A percentile compares a stretch with the other conserved stretches of the same genome.
These are phyloP conservation scores for Schwanniomyces etchellsii DNA, from an alignment of 1,139 yeast species.

Conservation along the genomic window DNA sequence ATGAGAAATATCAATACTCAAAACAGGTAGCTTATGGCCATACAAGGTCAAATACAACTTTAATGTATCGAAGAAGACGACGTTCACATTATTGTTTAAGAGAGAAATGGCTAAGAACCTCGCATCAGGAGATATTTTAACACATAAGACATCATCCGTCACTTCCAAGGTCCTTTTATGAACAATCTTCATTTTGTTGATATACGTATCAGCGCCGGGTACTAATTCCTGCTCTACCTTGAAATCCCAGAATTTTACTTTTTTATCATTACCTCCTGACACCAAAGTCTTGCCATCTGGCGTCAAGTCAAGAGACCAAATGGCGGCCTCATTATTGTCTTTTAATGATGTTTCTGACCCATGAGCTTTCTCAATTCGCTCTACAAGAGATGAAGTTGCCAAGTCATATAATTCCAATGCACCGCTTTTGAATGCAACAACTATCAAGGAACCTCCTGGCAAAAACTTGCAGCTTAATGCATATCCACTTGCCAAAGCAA, in stretches of 20 bases:
- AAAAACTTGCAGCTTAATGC: slow-evolving; percentile 76
- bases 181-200: slow-evolving; percentile 52
- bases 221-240: slow-evolving; percentile 59
- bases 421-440: slow-evolving; percentile 90
- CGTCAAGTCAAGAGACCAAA: slow-evolving; percentile 88
- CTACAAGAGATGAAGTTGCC: slow-evolving; percentile 71
- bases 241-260: slow-evolving; percentile 86
- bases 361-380: slow-evolving; percentile 72
- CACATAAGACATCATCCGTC: slow-evolving; percentile 77
- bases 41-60: slow-evolving; percentile 84
- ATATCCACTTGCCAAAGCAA: slow-evolving; percentile 71
- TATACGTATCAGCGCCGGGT: slow-evolving; percentile 58
- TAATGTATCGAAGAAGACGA: slow-evolving; percentile 78
- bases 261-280: slow-evolving; percentile 92
- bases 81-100: slow-evolving; percentile 89
- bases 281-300: slow-evolving; percentile 81
- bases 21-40: slow-evolving; percentile 93
- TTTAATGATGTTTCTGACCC: slow-evolving; percentile 13
- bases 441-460: slow-evolving; percentile 87
- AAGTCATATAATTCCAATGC: slow-evolving; percentile 80
- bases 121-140: slow-evolving; percentile 78
- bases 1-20: slow-evolving; percentile 80
- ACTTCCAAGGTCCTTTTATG: slow-evolving; percentile 81
- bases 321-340: slow-evolving; percentile 56
- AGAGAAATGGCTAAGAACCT: slow-evolving; percentile 77